A percentile compares a stretch with the other conserved stretches of the same genome.
phyloP scores from a whole-genome alignment of 495 filamentous ascomycete genomes.

The Aspergillus baeticus region DNA sequence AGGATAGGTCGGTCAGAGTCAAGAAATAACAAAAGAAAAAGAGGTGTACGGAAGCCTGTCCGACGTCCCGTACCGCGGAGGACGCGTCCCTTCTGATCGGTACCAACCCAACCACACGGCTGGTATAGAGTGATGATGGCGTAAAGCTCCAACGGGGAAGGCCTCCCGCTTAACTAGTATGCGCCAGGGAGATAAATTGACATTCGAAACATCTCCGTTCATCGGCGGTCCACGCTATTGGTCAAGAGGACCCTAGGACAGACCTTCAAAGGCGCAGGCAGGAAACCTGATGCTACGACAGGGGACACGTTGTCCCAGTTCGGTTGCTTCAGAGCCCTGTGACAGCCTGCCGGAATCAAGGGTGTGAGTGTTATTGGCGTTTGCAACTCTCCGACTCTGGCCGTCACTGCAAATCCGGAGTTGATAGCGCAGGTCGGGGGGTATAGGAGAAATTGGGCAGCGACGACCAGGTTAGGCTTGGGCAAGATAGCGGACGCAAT shows the following conservation, averaged over 20 bases:
- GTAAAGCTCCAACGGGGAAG: neutral
- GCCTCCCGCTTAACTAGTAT: neutral
- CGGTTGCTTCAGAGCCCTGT: neutral
- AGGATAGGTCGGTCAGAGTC: neutral
- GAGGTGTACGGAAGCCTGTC: neutral
- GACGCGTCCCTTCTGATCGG: neutral
- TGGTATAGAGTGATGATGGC: neutral
- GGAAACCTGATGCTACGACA: conserved; percentile 5
- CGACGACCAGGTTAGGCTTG: neutral
- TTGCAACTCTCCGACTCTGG: conserved; percentile 7
- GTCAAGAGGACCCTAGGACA: neutral
- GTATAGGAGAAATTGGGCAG: conserved; percentile 10
- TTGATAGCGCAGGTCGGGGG: neutral
- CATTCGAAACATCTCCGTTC: conserved; percentile 1
- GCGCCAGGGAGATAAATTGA: neutral
- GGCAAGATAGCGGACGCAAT: neutral
- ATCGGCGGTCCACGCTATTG: conserved; percentile 3
- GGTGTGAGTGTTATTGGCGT: conserved; percentile 9
- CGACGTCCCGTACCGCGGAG: neutral
- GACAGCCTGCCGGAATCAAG: conserved; percentile 13
- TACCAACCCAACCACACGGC: neutral
- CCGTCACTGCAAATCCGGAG: conserved; percentile 10
- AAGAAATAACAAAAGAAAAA: conserved; percentile 1
- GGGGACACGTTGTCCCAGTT: conserved; percentile 14
- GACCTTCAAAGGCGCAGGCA: conserved; percentile 1